Evolutionary conservation across 1,284 basidiomycete genomes (phyloP).

Genomic region (Jaminaea rosea): DNA sequence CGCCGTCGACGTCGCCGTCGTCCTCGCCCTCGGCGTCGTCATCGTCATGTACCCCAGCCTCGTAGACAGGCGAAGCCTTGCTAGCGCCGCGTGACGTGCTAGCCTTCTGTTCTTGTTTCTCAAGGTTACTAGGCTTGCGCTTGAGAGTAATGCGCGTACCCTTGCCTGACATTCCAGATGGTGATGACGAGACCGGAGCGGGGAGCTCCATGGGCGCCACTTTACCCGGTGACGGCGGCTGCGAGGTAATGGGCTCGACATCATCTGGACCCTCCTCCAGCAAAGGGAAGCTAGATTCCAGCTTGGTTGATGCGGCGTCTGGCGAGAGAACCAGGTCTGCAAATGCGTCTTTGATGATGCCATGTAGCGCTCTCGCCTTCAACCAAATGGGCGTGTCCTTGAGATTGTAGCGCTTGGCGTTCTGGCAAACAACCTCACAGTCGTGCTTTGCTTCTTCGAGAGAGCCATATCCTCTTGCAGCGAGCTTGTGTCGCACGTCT

Average conservation of each 20-base stretch:
- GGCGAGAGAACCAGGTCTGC: slow-evolving; percentile 15
- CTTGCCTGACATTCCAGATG: too few relatives aligned
- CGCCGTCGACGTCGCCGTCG: slow-evolving; percentile 11
- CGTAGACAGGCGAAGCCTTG: not conserved
- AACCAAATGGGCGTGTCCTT: slow-evolving; percentile 74
- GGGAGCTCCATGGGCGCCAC: not conserved
- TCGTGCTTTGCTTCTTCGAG: slow-evolving; percentile 67
- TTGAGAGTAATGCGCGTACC: not conserved
- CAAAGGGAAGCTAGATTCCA: not conserved
- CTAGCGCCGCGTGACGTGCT: not conserved
- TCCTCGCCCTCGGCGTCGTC: not conserved
- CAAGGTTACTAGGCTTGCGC: not conserved
- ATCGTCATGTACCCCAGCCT: not conserved
- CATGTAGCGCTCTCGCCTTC: slow-evolving; percentile 64
- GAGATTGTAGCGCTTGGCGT: slow-evolving; percentile 81
- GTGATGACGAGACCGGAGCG: too few relatives aligned
- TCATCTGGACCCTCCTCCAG: not conserved
- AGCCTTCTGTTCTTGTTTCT: too few relatives aligned
- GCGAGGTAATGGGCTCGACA: not conserved
- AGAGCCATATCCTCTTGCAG: slow-evolving; percentile 58
- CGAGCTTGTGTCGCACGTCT: slow-evolving; percentile 64
- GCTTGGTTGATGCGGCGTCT: not conserved
- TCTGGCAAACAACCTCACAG: slow-evolving; percentile 75
- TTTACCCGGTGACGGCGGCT: not conserved
- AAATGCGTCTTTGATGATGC: slow-evolving; percentile 32